Evolutionary conservation across 2,329 filamentous ascomycete species (phyloP), one percentile per base, ranked within the genome.

Genomic region (Fusarium oligoseptatum): DNA sequence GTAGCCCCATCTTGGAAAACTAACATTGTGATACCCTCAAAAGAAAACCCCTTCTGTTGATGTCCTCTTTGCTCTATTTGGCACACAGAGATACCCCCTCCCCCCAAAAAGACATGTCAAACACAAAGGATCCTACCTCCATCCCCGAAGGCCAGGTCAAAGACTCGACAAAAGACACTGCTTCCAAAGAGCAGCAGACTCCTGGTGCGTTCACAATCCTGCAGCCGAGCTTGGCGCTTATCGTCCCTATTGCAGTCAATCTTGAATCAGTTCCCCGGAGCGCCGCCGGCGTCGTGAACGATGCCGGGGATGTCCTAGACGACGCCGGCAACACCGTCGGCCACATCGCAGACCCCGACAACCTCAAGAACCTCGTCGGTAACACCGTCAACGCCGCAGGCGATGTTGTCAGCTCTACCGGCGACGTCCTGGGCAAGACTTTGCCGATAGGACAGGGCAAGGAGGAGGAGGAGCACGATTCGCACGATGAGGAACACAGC

Each of bases 231-330:
- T 67, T 77, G 57, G 72, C 74, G 67, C 76, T 78, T 70, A 78
- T 78, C 72, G 67, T 78, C 71, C 74, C 76, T 60, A 65, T 78
- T 74, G 68, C 66, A 82, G 80, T 79, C 69, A 79, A 81, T 45
- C 61, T 76, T 50, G 67, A 81, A 27, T 77, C 77, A 52, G 75
- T 83, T 48, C 82, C 82, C 34, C 77, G 83, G 61, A 83, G 85
- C 14, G 81, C 81, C 55, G 84, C 82, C 20, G 82, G 84, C 39
- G 80, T 83, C 58, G 86, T 87, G 61, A 85, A 83, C 77, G 84
- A 86, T 68, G 76, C 80, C 24, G 86, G 86, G 17, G 85, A 87
- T 17, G 83, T 87, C 20, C 78, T 87, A 41, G 85, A 87, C 66
- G 79, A 84, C 12, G 76, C 83, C 12, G 86, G 85, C 61, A 85